Evolutionary conservation across 768 basidiomycete genomes (phyloP).

Genomic region (Kwoniella pini): DNA sequence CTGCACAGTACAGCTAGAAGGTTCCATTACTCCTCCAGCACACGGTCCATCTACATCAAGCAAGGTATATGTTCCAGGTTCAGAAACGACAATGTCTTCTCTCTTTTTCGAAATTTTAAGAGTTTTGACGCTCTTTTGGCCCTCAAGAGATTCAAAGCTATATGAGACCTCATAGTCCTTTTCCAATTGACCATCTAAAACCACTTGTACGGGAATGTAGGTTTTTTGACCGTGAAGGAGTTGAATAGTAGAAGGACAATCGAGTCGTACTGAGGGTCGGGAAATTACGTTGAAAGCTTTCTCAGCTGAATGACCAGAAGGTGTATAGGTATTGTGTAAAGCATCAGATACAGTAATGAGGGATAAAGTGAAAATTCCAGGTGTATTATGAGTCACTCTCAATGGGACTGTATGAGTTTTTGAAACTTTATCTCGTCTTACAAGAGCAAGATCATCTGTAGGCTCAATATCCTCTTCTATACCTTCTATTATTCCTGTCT

Average conservation of each 20-base stretch:
- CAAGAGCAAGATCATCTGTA: conserved; percentile 28
- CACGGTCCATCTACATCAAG: conserved; percentile 73
- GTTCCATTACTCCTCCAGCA: conserved; percentile 77
- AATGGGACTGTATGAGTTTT: conserved; percentile 46
- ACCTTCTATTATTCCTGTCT: conserved; percentile 45
- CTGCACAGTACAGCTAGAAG: conserved; percentile 71
- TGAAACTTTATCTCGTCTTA: conserved; percentile 34
- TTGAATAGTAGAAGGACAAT: conserved; percentile 62
- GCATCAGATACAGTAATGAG: conserved; percentile 70
- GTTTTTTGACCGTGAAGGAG: conserved; percentile 69
- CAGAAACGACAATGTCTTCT: conserved; percentile 52
- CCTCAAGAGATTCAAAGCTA: conserved; percentile 62
- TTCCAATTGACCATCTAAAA: conserved; percentile 60
- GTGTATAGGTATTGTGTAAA: conserved; percentile 69
- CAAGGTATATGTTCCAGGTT: conserved; percentile 78
- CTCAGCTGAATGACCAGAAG: conserved; percentile 38
- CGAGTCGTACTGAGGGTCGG: conserved; percentile 72
- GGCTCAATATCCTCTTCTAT: conserved; percentile 42
- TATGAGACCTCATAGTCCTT: conserved; percentile 59
- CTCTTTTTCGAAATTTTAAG: conserved; percentile 59
- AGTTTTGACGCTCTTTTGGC: conserved; percentile 67
- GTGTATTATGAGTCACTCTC: conserved; percentile 32
- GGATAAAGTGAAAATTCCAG: conserved; percentile 66
- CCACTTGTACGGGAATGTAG: conserved; percentile 62
- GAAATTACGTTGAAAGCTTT: conserved; percentile 71